Evolutionary conservation across 169 alveolate genomes (phyloP), one percentile per base, ranked within the genome.

Genomic region (Plasmodium gonderi): DNA sequence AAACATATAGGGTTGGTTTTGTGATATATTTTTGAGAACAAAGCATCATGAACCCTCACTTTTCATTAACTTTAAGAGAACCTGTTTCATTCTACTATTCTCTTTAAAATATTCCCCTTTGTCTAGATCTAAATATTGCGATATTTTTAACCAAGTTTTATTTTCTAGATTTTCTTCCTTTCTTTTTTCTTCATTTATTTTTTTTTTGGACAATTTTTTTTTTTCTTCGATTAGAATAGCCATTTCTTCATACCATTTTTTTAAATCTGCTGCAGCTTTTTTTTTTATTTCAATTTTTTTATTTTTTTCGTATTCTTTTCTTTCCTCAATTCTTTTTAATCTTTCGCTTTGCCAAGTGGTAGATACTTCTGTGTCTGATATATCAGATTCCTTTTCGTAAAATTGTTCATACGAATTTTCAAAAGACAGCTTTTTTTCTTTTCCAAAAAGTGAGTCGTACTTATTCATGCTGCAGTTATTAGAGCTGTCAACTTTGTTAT

Each of bases 191-290:
- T 82, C 92, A 26, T 79, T 45, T 82, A 26, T 69, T 80, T 80
- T 60, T 49, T 82, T 69, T 44, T 82, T 82, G 8, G 82, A 82
- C 60, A 38, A 11, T 82, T 82, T 69, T 72, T 82, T 82, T 47
- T 82, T 82, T 75, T 82, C 92, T 82, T 82, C 82, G 40, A 82
- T 69, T 45, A 68, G 33, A 23, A 82, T 17, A 40, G 92, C 92
- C 82, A 82, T 82, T 82, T 82, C 92, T 68, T 82, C 92, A 72
- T 82, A 82, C 92, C 92, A 82, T 36, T 82, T 82, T 72, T 82
- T 82, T 69, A 82, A 36, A 60, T 82, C 92, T 82, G 51, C 83
- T 14, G 92, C 92, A n/a, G 92, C 92, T 54, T 82, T 82, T 54
- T 82, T 72, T 45, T 82, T 82, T 31, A 82, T 82, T 82, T 82